A percentile compares a stretch with the other conserved stretches of the same genome.
Conservation (phyloP, 495 filamentous ascomycete species). For the Jackrogersella minutella region DNA sequence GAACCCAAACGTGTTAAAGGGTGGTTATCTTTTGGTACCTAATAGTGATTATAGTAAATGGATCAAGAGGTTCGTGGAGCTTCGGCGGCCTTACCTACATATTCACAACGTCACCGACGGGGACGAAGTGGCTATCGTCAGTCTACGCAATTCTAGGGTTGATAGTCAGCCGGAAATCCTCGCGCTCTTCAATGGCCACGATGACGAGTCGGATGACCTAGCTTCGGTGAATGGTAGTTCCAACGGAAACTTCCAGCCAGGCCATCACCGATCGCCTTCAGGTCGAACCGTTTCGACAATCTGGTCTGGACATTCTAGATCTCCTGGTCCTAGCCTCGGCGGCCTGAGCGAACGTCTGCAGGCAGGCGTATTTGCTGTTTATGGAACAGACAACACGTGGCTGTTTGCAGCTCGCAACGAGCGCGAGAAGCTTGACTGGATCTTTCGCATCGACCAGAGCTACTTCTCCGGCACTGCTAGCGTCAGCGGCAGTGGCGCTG, state of each 20-base stretch:
- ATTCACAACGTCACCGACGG: conserved; percentile 83
- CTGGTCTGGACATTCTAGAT: conserved; percentile 41
- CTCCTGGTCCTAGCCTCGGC: conserved; percentile 45
- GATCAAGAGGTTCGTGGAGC: conserved; percentile 91
- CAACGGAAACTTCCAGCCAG: conserved; percentile 37
- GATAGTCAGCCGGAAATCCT: conserved; percentile 89
- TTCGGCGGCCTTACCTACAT: conserved; percentile 91
- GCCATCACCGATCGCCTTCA: conserved; percentile 45
- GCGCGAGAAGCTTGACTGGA: conserved; percentile 93
- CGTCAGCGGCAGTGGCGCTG: conserved; percentile 45
- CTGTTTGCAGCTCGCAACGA: conserved; percentile 89
- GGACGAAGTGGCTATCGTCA: conserved; percentile 89
- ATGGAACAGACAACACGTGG: conserved; percentile 91
- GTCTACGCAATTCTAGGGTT: conserved; percentile 81
- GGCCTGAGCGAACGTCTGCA: conserved; percentile 61
- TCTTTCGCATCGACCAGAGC: conserved; percentile 75
- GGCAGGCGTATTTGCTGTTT: conserved; percentile 88
- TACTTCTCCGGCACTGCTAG: conserved; percentile 46
- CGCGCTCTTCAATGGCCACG: conserved; percentile 67
- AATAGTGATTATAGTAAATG: conserved; percentile 77
- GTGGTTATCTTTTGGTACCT: conserved; percentile 83
- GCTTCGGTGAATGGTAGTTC: conserved; percentile 20
- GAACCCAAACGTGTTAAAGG: conserved; percentile 77
- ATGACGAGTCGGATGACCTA: conserved; percentile 39
- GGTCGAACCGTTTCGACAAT: conserved; percentile 44